Conservation (phyloP, 2,329 filamentous ascomycete species). For the Huntiella moniliformis region DNA sequence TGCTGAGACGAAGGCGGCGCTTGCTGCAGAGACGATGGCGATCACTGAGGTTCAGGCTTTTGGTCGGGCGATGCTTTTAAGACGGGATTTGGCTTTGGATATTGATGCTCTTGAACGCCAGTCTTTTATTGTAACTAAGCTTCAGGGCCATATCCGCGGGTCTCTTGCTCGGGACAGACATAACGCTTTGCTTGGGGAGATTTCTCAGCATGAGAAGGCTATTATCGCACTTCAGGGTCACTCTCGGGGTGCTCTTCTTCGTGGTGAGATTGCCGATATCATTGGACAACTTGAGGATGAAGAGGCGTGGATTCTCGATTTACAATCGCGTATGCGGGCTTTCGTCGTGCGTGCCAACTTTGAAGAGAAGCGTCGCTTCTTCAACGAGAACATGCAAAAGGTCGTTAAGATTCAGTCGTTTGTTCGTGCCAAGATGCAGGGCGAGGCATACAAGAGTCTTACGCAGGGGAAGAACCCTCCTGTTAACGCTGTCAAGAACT, state of each 20-base stretch:
- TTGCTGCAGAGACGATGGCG: slow-evolving; percentile 27
- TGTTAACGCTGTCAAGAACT: slow-evolving; percentile 91
- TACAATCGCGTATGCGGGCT: slow-evolving; percentile 59
- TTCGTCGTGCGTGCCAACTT: slow-evolving; percentile 58
- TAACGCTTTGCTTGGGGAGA: slow-evolving; percentile 44
- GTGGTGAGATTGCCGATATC: slow-evolving; percentile 53
- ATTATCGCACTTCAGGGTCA: slow-evolving; percentile 56
- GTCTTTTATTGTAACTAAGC: slow-evolving; percentile 33
- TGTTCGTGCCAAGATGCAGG: slow-evolving; percentile 82
- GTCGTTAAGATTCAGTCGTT: slow-evolving; percentile 98
- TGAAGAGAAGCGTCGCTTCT: slow-evolving; percentile 70
- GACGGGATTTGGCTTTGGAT: slow-evolving; percentile 29
- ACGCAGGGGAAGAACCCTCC: slow-evolving; percentile 93
- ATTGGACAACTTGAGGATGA: slow-evolving; percentile 65
- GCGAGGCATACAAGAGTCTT: slow-evolving; percentile 92
- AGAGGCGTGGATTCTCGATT: slow-evolving; percentile 54
- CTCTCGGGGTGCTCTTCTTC: slow-evolving; percentile 59
- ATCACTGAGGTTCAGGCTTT: slow-evolving; percentile 37
- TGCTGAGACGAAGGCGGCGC: slow-evolving; percentile 26
- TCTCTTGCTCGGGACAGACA: slow-evolving; percentile 42
- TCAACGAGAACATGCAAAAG: slow-evolving; percentile 94
- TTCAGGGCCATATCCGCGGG: slow-evolving; percentile 54
- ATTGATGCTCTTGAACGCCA: slow-evolving; percentile 38
- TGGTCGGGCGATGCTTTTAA: slow-evolving; percentile 42
- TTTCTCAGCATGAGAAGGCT: slow-evolving; percentile 48